These are phyloP conservation scores for Phytopythium ostracodes DNA, from an alignment of 352 stramenopile species.

Conservation along the genomic window DNA sequence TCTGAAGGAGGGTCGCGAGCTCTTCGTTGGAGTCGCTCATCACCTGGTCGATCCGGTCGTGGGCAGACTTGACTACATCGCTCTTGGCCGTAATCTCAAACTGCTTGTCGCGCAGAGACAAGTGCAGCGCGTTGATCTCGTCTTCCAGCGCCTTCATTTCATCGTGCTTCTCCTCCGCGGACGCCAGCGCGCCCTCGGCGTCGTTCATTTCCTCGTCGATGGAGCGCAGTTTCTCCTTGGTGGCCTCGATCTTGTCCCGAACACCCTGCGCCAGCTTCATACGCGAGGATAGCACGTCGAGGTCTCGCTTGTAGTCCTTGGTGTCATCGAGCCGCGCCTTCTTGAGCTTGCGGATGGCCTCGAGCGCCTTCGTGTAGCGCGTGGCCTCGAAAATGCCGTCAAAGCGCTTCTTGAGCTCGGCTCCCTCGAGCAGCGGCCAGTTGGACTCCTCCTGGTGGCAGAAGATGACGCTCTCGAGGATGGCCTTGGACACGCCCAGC, in stretches of 20 bases:
- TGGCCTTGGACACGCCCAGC: slow-evolving; percentile 96
- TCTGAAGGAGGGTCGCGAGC: slow-evolving; percentile 39
- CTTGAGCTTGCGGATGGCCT: slow-evolving; percentile 94
- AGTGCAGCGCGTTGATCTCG: slow-evolving; percentile 21
- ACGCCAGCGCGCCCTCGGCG: slow-evolving; percentile 34
- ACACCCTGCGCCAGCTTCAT: slow-evolving; percentile 56
- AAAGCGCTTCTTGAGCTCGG: slow-evolving; percentile 99
- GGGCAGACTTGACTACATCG: slow-evolving; percentile 27
- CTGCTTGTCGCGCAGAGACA: slow-evolving; percentile 21
- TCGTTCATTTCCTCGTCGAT: slow-evolving; percentile 23
- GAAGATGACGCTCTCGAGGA: slow-evolving; percentile 99
- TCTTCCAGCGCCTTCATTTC: slow-evolving; percentile 42
- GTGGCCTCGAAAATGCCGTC: slow-evolving; percentile 99
- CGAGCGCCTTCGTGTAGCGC: slow-evolving; percentile 97
- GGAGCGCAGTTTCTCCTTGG: slow-evolving; percentile 17
- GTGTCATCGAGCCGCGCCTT: slow-evolving; percentile 72
- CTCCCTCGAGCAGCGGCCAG: slow-evolving; percentile 96
- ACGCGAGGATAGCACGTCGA: slow-evolving; percentile 90
- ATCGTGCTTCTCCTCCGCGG: slow-evolving; percentile 41
- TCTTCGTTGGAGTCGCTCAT: slow-evolving; percentile 75
- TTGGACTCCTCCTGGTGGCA: slow-evolving; percentile 98
- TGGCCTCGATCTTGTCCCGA: slow-evolving; percentile 43
- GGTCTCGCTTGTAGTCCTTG: slow-evolving; percentile 94
- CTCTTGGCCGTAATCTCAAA: slow-evolving; percentile 36
- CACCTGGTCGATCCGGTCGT: slow-evolving; percentile 52